Evolutionary conservation across 441 rosid genomes (phyloP).

Genomic region (Metrosideros polymorpha): DNA sequence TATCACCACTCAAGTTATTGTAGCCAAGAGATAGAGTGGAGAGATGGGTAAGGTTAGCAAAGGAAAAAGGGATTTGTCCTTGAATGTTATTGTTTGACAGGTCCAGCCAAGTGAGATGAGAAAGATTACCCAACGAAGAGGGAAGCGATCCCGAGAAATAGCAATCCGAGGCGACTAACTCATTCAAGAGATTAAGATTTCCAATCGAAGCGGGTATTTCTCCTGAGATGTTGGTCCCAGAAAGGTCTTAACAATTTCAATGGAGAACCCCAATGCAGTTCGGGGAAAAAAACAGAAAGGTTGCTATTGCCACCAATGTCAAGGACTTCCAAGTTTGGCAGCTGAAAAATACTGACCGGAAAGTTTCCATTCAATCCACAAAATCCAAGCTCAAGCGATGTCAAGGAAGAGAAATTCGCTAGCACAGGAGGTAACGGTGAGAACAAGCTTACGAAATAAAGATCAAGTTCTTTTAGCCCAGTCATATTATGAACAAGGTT

Average conservation of each 20-base stretch:
- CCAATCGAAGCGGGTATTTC: constrained; percentile 8
- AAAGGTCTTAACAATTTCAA: not conserved
- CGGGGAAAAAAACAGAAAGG: not conserved
- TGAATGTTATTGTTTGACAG: fast-evolving
- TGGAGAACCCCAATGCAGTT: not conserved
- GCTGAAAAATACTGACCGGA: constrained; percentile 5
- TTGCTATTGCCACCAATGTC: fast-evolving
- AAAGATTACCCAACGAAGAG: not conserved
- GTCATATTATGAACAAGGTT: constrained; percentile 3
- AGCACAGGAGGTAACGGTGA: not conserved
- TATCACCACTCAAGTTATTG: not conserved
- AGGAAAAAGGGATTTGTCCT: not conserved
- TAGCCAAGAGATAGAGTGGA: fast-evolving
- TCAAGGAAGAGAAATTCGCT: not conserved
- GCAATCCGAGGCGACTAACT: fast-evolving
- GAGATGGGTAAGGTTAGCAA: not conserved
- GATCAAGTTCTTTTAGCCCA: not conserved
- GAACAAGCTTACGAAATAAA: fast-evolving
- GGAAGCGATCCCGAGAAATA: not conserved
- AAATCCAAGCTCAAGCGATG: not conserved
- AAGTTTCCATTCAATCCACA: constrained; percentile 8
- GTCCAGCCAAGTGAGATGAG: fast-evolving
- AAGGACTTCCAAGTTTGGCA: constrained; percentile 1
- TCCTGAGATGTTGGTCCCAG: not conserved
- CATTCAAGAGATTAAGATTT: not conserved